These are phyloP conservation scores for Aristolochia contorta DNA, from an alignment of 164 flowering plant species.

Conservation along the genomic window DNA sequence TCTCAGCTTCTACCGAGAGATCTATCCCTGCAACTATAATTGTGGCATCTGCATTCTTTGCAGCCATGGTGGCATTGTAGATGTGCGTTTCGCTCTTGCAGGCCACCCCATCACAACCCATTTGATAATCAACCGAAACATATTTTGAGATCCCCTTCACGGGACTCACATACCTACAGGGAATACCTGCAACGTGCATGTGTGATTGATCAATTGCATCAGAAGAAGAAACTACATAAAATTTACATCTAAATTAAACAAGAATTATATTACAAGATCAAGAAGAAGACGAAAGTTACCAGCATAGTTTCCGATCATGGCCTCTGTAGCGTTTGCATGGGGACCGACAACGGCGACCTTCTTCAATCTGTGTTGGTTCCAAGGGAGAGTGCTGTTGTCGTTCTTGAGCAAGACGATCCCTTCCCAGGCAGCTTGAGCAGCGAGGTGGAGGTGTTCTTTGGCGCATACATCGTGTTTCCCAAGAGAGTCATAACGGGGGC, in stretches of 20 bases:
- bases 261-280: not conserved
- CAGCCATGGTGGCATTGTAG: slow-evolving; percentile 40
- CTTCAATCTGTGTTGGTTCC: slow-evolving; percentile 4
- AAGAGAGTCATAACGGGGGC: slow-evolving; percentile 16
- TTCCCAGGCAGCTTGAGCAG: slow-evolving; percentile 7
- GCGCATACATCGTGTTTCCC: slow-evolving; percentile 33
- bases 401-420: slow-evolving; percentile 54
- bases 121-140: not conserved
- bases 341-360: slow-evolving; percentile 41
- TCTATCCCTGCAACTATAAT: slow-evolving; percentile 58
- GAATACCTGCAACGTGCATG: slow-evolving; percentile 13
- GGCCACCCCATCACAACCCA: slow-evolving; percentile 25
- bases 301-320: slow-evolving; percentile 45
- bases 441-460: slow-evolving; percentile 27
- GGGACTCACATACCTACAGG: slow-evolving; percentile 12
- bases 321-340: slow-evolving; percentile 28
- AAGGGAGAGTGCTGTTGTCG: slow-evolving; percentile 18
- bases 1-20: slow-evolving; percentile 54
- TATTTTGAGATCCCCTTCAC: not conserved
- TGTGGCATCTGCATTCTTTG: slow-evolving; percentile 57
- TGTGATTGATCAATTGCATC: not conserved
- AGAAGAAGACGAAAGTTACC: too few relatives aligned
- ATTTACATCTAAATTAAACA: too few relatives aligned
- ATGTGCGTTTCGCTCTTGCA: slow-evolving; percentile 31
- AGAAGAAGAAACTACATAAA: not conserved